These are phyloP conservation scores for Cinnamomum micranthum DNA, from an alignment of 164 flowering plant genomes.

Conservation along the genomic window DNA sequence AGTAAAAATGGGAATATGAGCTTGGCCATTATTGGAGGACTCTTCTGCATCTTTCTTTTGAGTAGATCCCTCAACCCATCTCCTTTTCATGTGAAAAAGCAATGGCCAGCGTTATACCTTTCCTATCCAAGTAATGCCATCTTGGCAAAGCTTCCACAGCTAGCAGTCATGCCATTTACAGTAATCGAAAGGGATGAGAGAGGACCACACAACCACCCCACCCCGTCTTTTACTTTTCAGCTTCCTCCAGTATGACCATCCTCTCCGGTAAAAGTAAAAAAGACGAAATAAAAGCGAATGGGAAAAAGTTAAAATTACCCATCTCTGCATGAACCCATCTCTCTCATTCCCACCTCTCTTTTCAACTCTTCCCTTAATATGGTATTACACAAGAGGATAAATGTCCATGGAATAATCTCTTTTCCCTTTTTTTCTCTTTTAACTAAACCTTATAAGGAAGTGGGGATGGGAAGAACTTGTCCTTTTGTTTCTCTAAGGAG, in stretches of 20 bases:
- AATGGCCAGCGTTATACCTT: not conserved
- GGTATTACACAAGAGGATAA: too few species aligned
- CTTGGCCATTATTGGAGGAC: not conserved
- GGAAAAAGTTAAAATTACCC: not conserved
- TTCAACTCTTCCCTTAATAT: not conserved
- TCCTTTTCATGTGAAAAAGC: not conserved
- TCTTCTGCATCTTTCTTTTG: not conserved
- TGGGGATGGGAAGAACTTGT: not conserved
- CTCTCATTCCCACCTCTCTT: not conserved
- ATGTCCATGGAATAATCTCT: not conserved
- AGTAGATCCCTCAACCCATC: not conserved
- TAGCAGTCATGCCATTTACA: not conserved
- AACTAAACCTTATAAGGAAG: not conserved
- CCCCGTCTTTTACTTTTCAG: not conserved
- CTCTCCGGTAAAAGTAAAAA: not conserved
- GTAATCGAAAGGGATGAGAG: not conserved
- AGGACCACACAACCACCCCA: not conserved
- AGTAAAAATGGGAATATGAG: not conserved
- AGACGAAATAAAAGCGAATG: not conserved
- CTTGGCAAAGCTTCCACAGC: not conserved
- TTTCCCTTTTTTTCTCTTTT: too few species aligned
- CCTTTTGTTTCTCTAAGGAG: not conserved
- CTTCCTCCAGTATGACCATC: not conserved
- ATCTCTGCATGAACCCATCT: not conserved
- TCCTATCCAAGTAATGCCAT: not conserved